Percentiles rank a stretch among this genome's conserved stretches.
Conservation (phyloP, 148 eudicot genomes). For the Suaeda aralocaspica region DNA sequence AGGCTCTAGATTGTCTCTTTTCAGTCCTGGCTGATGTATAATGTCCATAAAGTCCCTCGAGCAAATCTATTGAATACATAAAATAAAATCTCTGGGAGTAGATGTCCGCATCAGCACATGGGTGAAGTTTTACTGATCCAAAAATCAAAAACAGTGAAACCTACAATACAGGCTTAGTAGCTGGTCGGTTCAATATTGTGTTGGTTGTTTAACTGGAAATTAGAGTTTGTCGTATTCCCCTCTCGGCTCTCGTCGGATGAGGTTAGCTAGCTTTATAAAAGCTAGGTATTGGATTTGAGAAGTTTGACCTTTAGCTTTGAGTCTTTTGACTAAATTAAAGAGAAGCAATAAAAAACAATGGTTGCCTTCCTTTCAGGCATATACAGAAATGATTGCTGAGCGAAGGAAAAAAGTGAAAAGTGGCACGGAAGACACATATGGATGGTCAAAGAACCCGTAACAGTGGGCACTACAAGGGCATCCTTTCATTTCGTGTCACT, state of each 20-base stretch:
- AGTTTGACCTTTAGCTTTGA: neutral
- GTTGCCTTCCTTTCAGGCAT: slow-evolving; percentile 41
- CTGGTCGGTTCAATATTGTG: neutral
- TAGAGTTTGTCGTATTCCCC: neutral
- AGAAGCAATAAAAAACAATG: neutral
- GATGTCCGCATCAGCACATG: neutral
- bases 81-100: neutral
- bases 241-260: no score
- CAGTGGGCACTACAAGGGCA: neutral
- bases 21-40: neutral
- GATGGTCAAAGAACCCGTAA: slow-evolving; percentile 39
- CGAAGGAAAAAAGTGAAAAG: slow-evolving; percentile 64
- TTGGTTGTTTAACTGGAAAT: neutral
- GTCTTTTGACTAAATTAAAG: neutral
- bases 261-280: neutral
- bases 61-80: neutral
- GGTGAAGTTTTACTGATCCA: neutral
- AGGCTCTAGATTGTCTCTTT: neutral
- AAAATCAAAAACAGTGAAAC: neutral
- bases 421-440: slow-evolving; percentile 86
- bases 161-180: neutral
- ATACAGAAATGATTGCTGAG: slow-evolving; percentile 83
- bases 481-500: neutral
- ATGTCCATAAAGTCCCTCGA: neutral
- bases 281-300: neutral